Evolutionary conservation across 805 yeast genomes (phyloP).

Genomic region (Lipomyces sp.): DNA sequence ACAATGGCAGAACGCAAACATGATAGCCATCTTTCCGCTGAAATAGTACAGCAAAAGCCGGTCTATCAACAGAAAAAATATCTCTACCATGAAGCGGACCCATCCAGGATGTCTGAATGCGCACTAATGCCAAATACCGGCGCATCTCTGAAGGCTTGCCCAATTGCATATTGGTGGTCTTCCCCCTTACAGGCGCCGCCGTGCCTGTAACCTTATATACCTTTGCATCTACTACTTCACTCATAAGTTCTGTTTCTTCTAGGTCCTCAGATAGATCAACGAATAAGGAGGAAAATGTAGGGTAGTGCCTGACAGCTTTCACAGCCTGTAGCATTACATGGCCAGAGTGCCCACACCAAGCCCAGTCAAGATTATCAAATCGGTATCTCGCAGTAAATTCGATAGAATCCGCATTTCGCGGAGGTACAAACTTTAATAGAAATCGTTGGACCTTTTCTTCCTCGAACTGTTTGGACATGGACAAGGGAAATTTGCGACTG

Average conservation of each 20-base stretch:
- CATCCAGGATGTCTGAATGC: constrained; percentile 31
- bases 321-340: constrained; percentile 12
- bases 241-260: constrained; percentile 18
- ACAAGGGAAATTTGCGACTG: constrained; percentile 6
- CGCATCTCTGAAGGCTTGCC: constrained; percentile 28
- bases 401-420: constrained; percentile 14
- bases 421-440: constrained; percentile 28
- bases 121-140: constrained; percentile 28
- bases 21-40: constrained; percentile 39
- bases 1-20: constrained; percentile 38
- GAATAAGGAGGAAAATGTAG: constrained; percentile 21
- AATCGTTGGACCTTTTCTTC: constrained; percentile 4
- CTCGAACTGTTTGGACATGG: neutral
- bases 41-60: constrained; percentile 27
- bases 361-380: constrained; percentile 21
- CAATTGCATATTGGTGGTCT: constrained; percentile 9
- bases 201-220: constrained; percentile 26
- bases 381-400: constrained; percentile 35
- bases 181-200: constrained; percentile 9
- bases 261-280: constrained; percentile 6
- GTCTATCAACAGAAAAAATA: constrained; percentile 24
- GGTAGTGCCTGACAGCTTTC: neutral
- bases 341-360: constrained; percentile 30
- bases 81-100: constrained; percentile 34
- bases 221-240: constrained; percentile 24